Conservation (phyloP, 192 early-diverging fungal genomes). For the Coemansia erecta region DNA sequence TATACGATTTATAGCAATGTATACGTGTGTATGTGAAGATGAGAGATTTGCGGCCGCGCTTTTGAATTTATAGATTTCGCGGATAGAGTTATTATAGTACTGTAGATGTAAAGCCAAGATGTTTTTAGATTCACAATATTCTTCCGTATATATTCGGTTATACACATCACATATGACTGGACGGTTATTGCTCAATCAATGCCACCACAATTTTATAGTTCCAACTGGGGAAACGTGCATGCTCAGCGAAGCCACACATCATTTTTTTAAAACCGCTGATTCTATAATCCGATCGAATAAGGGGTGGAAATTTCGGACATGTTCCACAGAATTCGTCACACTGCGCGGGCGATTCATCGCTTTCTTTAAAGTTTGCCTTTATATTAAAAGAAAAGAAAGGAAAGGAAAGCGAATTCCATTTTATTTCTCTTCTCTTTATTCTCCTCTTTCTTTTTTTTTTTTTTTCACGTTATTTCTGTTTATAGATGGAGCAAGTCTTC, state of each 20-base stretch:
- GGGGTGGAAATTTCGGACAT: neutral
- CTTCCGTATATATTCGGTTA: neutral
- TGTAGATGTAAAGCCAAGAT: too few species aligned
- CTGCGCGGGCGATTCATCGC: neutral
- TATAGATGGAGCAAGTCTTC: neutral
- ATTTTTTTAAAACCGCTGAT: too few species aligned
- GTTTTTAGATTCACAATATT: too few species aligned
- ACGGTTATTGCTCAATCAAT: neutral
- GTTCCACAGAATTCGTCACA: slow-evolving; percentile 5
- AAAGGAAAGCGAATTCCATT: too few species aligned
- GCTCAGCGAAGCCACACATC: too few species aligned
- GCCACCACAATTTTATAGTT: neutral
- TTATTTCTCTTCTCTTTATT: too few species aligned
- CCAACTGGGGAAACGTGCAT: too few species aligned
- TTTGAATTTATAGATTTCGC: too few species aligned
- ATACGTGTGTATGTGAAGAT: too few species aligned
- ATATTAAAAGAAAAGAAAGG: neutral
- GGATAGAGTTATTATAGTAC: too few species aligned
- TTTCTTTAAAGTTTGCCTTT: neutral
- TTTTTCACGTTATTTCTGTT: neutral
- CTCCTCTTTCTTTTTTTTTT: neutral
- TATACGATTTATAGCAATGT: neutral
- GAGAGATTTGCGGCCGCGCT: too few species aligned
- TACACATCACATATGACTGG: neutral
- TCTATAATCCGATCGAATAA: too few species aligned